Percentiles rank a stretch among this genome's conserved stretches.
These are phyloP conservation scores for Sporisorium graminicola DNA, from an alignment of 1,284 basidiomycete species.

Conservation along the genomic window DNA sequence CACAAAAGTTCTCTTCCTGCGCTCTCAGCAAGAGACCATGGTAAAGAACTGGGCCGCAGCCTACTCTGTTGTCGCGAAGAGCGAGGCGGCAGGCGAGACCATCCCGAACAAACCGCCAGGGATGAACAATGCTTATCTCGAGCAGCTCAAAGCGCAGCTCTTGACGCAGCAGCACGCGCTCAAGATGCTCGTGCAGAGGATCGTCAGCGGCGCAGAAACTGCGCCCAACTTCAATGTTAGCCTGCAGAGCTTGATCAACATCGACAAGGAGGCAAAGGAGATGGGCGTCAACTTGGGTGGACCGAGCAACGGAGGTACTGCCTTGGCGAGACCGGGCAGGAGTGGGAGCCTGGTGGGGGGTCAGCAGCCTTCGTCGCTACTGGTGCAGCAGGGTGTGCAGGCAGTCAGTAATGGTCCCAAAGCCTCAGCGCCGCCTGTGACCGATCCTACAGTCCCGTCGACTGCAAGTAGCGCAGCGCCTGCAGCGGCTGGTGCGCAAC, in stretches of 20 bases:
- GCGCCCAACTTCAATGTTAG: constrained; percentile 54
- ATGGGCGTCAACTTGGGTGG: constrained; percentile 57
- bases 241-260: constrained; percentile 56
- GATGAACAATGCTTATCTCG: constrained; percentile 46
- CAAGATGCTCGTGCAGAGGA: constrained; percentile 42
- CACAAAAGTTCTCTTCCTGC: constrained; percentile 56
- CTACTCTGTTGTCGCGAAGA: constrained; percentile 31
- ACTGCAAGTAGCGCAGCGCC: neutral
- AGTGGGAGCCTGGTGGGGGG: constrained; percentile 30
- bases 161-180: constrained; percentile 56
- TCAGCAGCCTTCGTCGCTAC: neutral
- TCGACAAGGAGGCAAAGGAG: constrained; percentile 62
- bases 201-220: constrained; percentile 41
- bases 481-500: neutral
- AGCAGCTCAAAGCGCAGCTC: constrained; percentile 56
- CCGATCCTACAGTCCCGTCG: neutral
- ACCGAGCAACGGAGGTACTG: constrained; percentile 31
- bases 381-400: constrained; percentile 2
- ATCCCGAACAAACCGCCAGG: constrained; percentile 25
- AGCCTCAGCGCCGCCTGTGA: neutral
- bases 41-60: constrained; percentile 55
- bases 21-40: constrained; percentile 61
- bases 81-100: constrained; percentile 5
- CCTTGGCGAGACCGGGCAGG: constrained; percentile 13
- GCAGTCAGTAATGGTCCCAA: neutral